phyloP scores from a whole-genome alignment of 2,329 filamentous ascomycete species.

The Epicoccum sorghinum region DNA sequence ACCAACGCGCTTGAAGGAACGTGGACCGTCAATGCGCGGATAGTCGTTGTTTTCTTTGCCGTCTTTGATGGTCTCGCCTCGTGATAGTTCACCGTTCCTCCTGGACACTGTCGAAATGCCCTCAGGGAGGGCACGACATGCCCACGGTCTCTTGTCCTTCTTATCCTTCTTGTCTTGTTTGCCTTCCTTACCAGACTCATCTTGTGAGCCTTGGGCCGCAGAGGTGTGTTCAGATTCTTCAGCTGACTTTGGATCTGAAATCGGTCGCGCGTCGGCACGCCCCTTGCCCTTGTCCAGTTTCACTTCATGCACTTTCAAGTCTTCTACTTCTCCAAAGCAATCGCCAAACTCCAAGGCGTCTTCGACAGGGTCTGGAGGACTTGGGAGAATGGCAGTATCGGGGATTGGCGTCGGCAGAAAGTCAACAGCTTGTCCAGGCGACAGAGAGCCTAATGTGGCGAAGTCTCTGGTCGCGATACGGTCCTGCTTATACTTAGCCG shows the following conservation, averaged over 20 bases:
- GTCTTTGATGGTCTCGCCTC: no score
- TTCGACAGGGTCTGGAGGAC: background rate
- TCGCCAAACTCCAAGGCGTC: background rate
- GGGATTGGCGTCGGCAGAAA: background rate
- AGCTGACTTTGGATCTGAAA: no score
- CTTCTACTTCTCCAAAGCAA: background rate
- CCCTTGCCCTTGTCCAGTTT: background rate
- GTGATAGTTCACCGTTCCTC: no score
- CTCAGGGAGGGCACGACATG: no score
- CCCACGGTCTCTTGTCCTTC: no score
- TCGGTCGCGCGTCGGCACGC: no score
- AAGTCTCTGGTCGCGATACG: background rate
- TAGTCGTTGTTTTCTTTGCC: conserved; percentile 6
- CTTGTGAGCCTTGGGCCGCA: no score
- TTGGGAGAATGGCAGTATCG: background rate
- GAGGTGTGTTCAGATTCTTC: no score
- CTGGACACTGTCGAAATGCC: no score
- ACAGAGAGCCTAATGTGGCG: background rate
- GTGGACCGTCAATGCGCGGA: conserved; percentile 4
- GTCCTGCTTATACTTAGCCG: background rate
- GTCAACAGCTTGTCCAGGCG: background rate
- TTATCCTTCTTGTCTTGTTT: no score
- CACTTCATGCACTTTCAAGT: no score
- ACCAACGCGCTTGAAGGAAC: background rate
- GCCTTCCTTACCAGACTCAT: no score